Conservation (phyloP, 2,329 filamentous ascomycete genomes). For the Beauveria sp. region DNA sequence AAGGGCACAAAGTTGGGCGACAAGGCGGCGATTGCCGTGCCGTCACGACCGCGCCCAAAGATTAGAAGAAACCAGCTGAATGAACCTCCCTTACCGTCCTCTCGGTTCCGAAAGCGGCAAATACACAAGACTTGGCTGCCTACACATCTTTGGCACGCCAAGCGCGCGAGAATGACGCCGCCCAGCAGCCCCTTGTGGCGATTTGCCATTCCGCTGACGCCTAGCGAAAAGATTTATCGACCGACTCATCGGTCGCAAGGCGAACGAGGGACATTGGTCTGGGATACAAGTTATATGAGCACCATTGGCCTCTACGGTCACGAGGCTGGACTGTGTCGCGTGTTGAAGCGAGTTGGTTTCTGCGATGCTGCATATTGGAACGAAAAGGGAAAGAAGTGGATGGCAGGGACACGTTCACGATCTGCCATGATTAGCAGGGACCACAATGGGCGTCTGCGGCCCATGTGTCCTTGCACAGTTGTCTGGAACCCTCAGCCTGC, state of each 20-base stretch:
- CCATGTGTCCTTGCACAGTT: slow-evolving; percentile 65
- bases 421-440: slow-evolving; percentile 45
- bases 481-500: slow-evolving; percentile 58
- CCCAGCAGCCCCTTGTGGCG: slow-evolving; percentile 79
- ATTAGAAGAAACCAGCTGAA: slow-evolving; percentile 65
- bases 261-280: slow-evolving; percentile 69
- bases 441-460: slow-evolving; percentile 40
- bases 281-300: slow-evolving; percentile 93
- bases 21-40: slow-evolving; percentile 14
- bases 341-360: slow-evolving; percentile 60
- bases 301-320: slow-evolving; percentile 72
- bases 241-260: slow-evolving; percentile 75
- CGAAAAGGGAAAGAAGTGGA: slow-evolving; percentile 63
- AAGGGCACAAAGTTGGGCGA: slow-evolving; percentile 14
- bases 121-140: slow-evolving; percentile 87
- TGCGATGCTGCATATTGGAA: slow-evolving; percentile 54
- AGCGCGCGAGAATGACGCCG: slow-evolving; percentile 80
- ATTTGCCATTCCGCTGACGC: slow-evolving; percentile 76
- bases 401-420: slow-evolving; percentile 42
- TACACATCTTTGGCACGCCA: slow-evolving; percentile 90
- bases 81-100: slow-evolving; percentile 44
- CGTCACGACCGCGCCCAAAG: slow-evolving; percentile 46
- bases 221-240: slow-evolving; percentile 83
- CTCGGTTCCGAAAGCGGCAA: slow-evolving; percentile 78
- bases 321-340: slow-evolving; percentile 52